Evolutionary conservation across 1,139 yeast genomes (phyloP).

Genomic region (Sugiyamaella sp.): DNA sequence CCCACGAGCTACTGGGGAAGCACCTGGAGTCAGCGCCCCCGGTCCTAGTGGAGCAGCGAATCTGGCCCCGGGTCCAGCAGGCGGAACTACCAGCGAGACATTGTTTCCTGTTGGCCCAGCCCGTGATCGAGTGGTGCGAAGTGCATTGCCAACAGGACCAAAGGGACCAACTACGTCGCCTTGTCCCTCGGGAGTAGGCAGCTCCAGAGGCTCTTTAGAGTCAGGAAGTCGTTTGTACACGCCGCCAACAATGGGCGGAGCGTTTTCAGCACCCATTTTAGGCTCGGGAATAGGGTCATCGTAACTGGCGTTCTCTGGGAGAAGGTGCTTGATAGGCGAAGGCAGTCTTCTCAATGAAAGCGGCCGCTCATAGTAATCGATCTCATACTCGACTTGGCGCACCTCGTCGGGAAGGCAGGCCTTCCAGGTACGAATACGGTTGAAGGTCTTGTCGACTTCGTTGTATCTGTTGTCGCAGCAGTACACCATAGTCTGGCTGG

Average conservation of each 20-base stretch:
- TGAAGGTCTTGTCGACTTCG: slow-evolving; percentile 85
- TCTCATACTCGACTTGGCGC: slow-evolving; percentile 78
- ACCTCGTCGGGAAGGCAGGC: slow-evolving; percentile 98
- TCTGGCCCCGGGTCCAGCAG: not conserved
- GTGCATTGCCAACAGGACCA: slow-evolving; percentile 17
- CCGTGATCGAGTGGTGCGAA: not conserved
- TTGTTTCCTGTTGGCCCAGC: slow-evolving; percentile 8
- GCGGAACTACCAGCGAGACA: slow-evolving; percentile 8
- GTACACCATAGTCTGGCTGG: slow-evolving; percentile 62
- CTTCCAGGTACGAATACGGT: slow-evolving; percentile 96
- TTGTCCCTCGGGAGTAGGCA: slow-evolving; percentile 52
- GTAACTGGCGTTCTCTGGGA: slow-evolving; percentile 72
- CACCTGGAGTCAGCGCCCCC: not conserved
- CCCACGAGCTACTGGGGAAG: not conserved
- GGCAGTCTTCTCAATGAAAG: slow-evolving; percentile 64
- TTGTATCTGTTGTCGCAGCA: slow-evolving; percentile 95
- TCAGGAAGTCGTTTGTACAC: slow-evolving; percentile 78
- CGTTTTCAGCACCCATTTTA: slow-evolving; percentile 73
- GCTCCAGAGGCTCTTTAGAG: slow-evolving; percentile 70
- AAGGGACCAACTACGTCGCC: slow-evolving; percentile 27
- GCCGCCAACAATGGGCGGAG: slow-evolving; percentile 92
- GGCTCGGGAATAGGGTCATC: slow-evolving; percentile 84
- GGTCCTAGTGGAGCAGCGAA: slow-evolving; percentile 4
- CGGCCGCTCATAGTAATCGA: slow-evolving; percentile 54
- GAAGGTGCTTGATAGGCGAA: slow-evolving; percentile 78